Conservation (phyloP, 176 grass and related monocot species). For the Coix lacrymajobi region DNA sequence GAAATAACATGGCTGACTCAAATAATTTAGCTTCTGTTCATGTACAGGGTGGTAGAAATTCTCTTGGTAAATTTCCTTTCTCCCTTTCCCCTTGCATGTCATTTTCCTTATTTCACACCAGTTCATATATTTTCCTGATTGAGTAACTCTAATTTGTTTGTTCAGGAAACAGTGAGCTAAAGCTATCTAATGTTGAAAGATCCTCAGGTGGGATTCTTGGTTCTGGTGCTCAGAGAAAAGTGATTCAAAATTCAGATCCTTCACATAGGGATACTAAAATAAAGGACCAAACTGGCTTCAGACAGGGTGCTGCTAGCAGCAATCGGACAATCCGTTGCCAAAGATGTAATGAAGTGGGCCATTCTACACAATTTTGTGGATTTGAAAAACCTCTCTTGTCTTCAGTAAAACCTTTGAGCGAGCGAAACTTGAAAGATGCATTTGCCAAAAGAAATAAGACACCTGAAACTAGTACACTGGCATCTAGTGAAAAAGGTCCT, state of each 20-base stretch:
- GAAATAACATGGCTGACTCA: slow-evolving; percentile 27
- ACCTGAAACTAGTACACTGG: slow-evolving; percentile 14
- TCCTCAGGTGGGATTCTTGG: slow-evolving; percentile 41
- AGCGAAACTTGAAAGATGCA: slow-evolving; percentile 51
- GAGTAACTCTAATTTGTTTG: slow-evolving; percentile 15
- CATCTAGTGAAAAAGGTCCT: slow-evolving; percentile 10
- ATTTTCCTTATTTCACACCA: neutral
- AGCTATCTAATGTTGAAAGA: slow-evolving; percentile 41
- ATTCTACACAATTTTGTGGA: slow-evolving; percentile 64
- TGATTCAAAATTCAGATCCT: slow-evolving; percentile 31
- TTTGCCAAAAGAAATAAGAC: slow-evolving; percentile 30
- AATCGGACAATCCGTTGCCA: slow-evolving; percentile 45
- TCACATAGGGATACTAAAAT: slow-evolving; percentile 38
- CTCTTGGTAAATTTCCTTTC: slow-evolving; percentile 32
- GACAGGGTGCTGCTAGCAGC: slow-evolving; percentile 20
- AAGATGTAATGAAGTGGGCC: slow-evolving; percentile 71
- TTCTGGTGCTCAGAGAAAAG: slow-evolving; percentile 33
- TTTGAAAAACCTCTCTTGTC: slow-evolving; percentile 47
- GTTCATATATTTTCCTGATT: slow-evolving; percentile 19
- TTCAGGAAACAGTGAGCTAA: slow-evolving; percentile 62
- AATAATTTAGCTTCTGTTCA: slow-evolving; percentile 30
- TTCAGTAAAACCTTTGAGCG: slow-evolving; percentile 50
- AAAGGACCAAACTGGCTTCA: slow-evolving; percentile 43
- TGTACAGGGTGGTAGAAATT: slow-evolving; percentile 41
- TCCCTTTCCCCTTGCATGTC: neutral